These are phyloP conservation scores for Pistacia integerrima DNA, from an alignment of 345 rosid species.

Conservation along the genomic window DNA sequence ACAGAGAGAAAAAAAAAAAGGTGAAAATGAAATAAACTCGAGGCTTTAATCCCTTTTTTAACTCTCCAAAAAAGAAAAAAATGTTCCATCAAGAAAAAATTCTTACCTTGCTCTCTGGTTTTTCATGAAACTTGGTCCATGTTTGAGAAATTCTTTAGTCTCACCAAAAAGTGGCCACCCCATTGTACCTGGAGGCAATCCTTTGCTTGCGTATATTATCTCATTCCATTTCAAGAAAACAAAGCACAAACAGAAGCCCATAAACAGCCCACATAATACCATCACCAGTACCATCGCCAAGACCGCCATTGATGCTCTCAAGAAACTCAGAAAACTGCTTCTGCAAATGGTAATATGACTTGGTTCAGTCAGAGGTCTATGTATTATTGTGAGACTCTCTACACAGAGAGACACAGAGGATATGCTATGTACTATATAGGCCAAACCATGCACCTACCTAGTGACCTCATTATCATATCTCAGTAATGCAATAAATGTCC, in stretches of 20 bases:
- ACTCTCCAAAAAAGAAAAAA: background rate
- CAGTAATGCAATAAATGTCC: background rate
- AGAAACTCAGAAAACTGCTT: background rate
- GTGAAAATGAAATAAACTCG: background rate
- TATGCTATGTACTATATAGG: conserved; percentile 24
- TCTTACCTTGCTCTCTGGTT: conserved; percentile 62
- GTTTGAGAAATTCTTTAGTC: conserved; percentile 74
- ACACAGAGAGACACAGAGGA: background rate
- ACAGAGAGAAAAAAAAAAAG: background rate
- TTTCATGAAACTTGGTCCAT: conserved; percentile 82
- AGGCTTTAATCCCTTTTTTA: background rate
- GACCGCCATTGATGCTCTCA: conserved; percentile 51
- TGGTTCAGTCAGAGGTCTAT: background rate
- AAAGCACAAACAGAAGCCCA: conserved; percentile 46
- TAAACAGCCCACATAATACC: conserved; percentile 24
- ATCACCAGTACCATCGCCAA: conserved; percentile 36
- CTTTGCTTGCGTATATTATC: conserved; percentile 53
- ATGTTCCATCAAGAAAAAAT: background rate
- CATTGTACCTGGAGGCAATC: conserved; percentile 90
- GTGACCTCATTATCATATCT: conserved; percentile 8
- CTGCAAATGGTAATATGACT: conserved; percentile 18
- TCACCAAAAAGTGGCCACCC: conserved; percentile 92
- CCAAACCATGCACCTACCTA: conserved; percentile 38
- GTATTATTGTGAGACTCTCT: conserved; percentile 5
- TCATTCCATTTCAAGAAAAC: conserved; percentile 76